Evolutionary conservation across 2,329 filamentous ascomycete genomes (phyloP).

Genomic region (Zymoseptoria crescenta): DNA sequence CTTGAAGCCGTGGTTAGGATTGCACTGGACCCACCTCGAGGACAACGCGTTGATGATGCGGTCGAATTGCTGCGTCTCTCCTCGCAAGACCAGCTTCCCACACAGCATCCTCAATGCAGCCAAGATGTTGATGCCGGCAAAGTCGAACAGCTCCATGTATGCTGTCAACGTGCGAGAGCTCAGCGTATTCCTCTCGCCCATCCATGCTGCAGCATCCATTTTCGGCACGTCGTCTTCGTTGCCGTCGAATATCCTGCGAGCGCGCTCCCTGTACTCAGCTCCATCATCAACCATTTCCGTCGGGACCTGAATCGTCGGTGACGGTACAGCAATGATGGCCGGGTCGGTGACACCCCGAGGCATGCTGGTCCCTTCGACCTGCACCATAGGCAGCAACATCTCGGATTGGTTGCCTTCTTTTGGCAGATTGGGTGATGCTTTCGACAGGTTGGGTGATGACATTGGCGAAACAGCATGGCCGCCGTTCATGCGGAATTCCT

Average conservation of each 20-base stretch:
- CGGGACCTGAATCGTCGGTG: constrained; percentile 9
- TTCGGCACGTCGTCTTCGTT: constrained; percentile 73
- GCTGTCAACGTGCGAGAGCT: constrained; percentile 55
- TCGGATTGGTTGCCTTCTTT: constrained; percentile 12
- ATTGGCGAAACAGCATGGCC: constrained; percentile 2
- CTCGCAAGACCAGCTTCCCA: constrained; percentile 70
- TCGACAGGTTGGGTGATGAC: neutral
- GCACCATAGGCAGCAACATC: constrained; percentile 30
- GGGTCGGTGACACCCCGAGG: constrained; percentile 28
- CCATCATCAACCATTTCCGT: constrained; percentile 18
- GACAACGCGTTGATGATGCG: constrained; percentile 86
- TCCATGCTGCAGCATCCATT: constrained; percentile 75
- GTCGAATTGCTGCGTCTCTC: constrained; percentile 94
- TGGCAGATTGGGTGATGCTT: neutral
- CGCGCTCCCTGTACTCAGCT: constrained; percentile 67
- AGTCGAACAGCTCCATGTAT: constrained; percentile 91
- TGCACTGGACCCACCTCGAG: constrained; percentile 86
- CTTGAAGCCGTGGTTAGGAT: constrained; percentile 88
- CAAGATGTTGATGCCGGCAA: constrained; percentile 71
- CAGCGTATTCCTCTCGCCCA: constrained; percentile 60
- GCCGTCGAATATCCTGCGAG: constrained; percentile 75
- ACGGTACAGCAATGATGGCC: constrained; percentile 4
- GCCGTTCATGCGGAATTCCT: constrained; percentile 17
- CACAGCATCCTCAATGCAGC: constrained; percentile 73
- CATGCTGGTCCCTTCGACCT: constrained; percentile 40